A percentile compares a stretch with the other conserved stretches of the same genome.
Conservation (phyloP, 371 early-diverging fungal species). For the Basidiobolus meristosporus region DNA sequence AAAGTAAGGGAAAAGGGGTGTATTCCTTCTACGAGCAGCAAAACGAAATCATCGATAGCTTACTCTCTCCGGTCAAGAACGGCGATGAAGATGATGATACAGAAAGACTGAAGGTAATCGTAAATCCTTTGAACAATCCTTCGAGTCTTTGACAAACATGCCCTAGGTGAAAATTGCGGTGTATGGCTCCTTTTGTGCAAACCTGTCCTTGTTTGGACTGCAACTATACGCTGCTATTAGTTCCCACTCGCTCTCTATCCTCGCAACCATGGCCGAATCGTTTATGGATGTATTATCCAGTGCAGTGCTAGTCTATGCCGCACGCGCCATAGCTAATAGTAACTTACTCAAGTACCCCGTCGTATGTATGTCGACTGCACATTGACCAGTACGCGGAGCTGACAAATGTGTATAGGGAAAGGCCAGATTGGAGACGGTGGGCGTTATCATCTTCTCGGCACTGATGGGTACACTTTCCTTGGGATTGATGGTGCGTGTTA, state of each 20-base stretch:
- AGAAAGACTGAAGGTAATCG: slow-evolving; percentile 27
- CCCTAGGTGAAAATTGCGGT: slow-evolving; percentile 59
- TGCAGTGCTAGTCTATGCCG: slow-evolving; percentile 37
- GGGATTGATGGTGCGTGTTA: slow-evolving; percentile 44
- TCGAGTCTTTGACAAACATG: no score
- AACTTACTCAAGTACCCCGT: slow-evolving; percentile 61
- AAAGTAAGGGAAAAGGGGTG: no score
- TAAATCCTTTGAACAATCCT: no score
- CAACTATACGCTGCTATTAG: slow-evolving; percentile 70
- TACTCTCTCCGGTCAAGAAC: slow-evolving; percentile 28
- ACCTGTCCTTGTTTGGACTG: slow-evolving; percentile 52
- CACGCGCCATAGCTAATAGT: slow-evolving; percentile 29
- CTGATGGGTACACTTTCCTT: slow-evolving; percentile 82
- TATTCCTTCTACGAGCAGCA: slow-evolving; percentile 52
- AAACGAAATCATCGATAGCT: slow-evolving; percentile 61
- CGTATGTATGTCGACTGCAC: no score
- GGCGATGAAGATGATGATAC: slow-evolving; percentile 11
- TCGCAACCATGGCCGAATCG: slow-evolving; percentile 83
- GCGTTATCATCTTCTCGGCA: slow-evolving; percentile 78
- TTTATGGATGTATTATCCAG: slow-evolving; percentile 74
- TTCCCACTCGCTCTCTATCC: slow-evolving; percentile 71
- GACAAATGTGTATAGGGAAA: no score
- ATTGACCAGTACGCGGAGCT: no score
- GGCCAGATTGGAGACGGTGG: slow-evolving; percentile 83
- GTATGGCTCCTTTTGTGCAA: slow-evolving; percentile 63